Percentiles rank a stretch among this genome's conserved stretches.
phyloP scores from a whole-genome alignment of 1,284 basidiomycete genomes.

The Boletus sp. region DNA sequence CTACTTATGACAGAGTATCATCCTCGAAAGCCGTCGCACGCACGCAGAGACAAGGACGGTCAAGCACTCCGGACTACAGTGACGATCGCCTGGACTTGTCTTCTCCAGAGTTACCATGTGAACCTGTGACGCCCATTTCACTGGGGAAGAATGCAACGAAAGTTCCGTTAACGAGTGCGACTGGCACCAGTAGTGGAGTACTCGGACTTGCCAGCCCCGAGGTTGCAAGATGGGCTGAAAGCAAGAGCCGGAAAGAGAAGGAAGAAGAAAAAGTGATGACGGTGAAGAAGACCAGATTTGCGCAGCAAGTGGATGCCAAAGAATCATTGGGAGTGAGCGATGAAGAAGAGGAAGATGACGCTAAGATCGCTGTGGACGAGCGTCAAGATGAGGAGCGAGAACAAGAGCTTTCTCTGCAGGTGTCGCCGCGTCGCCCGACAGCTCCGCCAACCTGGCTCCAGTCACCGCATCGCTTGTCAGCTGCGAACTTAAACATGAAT shows the following conservation, averaged over 20 bases:
- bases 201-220: slow-evolving; percentile 55
- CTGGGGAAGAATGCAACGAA: slow-evolving; percentile 36
- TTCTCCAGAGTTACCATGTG: slow-evolving; percentile 56
- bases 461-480: slow-evolving; percentile 45
- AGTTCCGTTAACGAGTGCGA: slow-evolving; percentile 10
- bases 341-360: slow-evolving; percentile 25
- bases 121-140: slow-evolving; percentile 50
- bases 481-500: slow-evolving; percentile 36
- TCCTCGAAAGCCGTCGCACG: slow-evolving; percentile 10
- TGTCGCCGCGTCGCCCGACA: slow-evolving; percentile 58
- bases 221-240: slow-evolving; percentile 49
- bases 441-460: slow-evolving; percentile 42
- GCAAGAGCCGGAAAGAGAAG: slow-evolving; percentile 34
- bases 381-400: slow-evolving; percentile 20
- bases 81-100: slow-evolving; percentile 39
- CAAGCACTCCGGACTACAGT: slow-evolving; percentile 21
- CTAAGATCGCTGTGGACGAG: slow-evolving; percentile 23
- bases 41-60: slow-evolving; percentile 14
- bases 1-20: slow-evolving; percentile 11
- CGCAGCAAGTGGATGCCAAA: slow-evolving; percentile 37
- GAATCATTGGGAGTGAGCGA: slow-evolving; percentile 38
- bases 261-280: slow-evolving; percentile 36
- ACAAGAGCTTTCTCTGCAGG: slow-evolving; percentile 53
- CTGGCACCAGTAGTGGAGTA: slow-evolving; percentile 33
- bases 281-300: slow-evolving; percentile 28